phyloP scores from a whole-genome alignment of 225 moss, liverwort and hornwort genomes.

The Lunularia cruciata region DNA sequence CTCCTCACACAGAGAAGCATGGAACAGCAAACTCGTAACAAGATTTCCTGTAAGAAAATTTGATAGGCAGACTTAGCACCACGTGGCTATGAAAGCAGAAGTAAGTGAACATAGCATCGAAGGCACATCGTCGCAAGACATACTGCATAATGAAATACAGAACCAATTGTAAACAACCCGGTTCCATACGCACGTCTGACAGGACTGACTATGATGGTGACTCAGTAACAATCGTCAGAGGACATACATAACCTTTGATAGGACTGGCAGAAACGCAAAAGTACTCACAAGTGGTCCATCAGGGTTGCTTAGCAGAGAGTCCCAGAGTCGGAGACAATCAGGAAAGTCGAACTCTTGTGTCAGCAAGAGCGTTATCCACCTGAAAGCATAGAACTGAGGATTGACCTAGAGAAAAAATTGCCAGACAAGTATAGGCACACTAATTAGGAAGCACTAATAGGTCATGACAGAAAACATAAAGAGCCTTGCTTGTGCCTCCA shows the following conservation, averaged over 20 bases:
- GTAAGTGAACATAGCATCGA: too few relatives aligned
- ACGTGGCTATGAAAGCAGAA: background rate
- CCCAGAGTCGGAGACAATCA: constrained; percentile 90
- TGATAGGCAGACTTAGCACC: background rate
- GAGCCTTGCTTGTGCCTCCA: background rate
- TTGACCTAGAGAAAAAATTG: constrained; percentile 60
- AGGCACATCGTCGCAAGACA: too few relatives aligned
- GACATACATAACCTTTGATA: background rate
- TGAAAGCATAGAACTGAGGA: constrained; percentile 97
- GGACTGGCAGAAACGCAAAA: background rate
- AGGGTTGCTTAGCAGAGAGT: constrained; percentile 89
- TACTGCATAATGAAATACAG: background rate
- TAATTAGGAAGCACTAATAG: background rate
- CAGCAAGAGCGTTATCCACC: constrained; percentile 91
- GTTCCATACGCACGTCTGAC: too few relatives aligned
- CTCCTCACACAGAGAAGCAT: constrained; percentile 91
- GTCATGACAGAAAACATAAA: background rate
- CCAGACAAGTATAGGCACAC: background rate
- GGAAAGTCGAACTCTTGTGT: constrained; percentile 86
- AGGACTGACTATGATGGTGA: too few relatives aligned
- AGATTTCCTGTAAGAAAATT: constrained; percentile 68
- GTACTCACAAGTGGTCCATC: constrained; percentile 79
- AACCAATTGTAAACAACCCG: background rate
- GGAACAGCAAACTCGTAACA: constrained; percentile 87
- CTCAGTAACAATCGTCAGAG: too few relatives aligned